Conservation (phyloP, 2,329 filamentous ascomycete species). For the Verticillium tricorpus region DNA sequence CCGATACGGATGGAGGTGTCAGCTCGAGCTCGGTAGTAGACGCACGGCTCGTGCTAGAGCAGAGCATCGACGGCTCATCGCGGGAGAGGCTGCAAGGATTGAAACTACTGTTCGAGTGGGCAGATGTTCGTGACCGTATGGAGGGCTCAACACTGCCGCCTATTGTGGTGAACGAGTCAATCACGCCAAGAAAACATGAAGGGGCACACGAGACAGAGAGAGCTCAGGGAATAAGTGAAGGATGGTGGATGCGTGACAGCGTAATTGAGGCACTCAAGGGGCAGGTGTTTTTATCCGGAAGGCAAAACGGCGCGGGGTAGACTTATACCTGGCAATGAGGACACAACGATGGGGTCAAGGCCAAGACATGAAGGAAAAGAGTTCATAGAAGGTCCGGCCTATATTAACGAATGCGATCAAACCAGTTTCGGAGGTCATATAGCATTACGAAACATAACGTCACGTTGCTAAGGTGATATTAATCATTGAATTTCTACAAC, state of each 20-base stretch:
- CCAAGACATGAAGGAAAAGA: no score
- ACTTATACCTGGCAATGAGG: no score
- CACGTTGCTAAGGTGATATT: not conserved
- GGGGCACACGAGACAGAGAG: constrained; percentile 13
- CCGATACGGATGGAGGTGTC: constrained; percentile 43
- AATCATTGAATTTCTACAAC: not conserved
- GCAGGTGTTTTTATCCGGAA: constrained; percentile 45
- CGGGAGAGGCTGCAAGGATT: constrained; percentile 42
- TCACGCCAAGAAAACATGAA: constrained; percentile 15
- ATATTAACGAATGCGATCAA: not conserved
- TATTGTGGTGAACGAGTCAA: constrained; percentile 16
- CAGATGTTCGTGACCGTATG: constrained; percentile 36
- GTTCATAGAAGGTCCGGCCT: no score
- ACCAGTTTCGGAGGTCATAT: not conserved
- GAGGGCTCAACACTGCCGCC: constrained; percentile 10
- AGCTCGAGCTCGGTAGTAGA: constrained; percentile 53
- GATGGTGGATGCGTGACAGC: constrained; percentile 53
- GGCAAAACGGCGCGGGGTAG: constrained; percentile 18
- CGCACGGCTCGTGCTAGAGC: constrained; percentile 62
- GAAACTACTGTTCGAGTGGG: constrained; percentile 53
- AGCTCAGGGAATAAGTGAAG: constrained; percentile 18
- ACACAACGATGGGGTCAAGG: no score
- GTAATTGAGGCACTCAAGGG: constrained; percentile 53
- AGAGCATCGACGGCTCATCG: constrained; percentile 35
- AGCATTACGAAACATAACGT: not conserved